A percentile compares a stretch with the other conserved stretches of the same genome.
Evolutionary conservation across 2,329 filamentous ascomycete genomes (phyloP).

Genomic region (Penicillium expansum): DNA sequence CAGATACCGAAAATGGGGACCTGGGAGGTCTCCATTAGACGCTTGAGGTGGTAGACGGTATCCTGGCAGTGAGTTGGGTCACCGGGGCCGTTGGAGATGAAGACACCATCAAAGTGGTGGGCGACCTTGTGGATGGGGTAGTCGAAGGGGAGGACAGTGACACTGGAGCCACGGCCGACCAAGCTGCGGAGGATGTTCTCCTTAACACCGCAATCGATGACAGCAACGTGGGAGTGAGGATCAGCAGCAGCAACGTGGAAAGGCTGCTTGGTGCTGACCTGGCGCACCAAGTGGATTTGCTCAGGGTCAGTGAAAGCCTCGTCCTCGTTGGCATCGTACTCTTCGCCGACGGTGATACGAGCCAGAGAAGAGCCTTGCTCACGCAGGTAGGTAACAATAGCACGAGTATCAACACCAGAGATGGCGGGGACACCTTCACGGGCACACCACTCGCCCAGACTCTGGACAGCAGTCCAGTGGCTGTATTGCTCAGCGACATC

Average conservation of each 20-base stretch:
- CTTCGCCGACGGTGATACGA: slow-evolving; percentile 89
- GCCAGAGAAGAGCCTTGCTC: slow-evolving; percentile 96
- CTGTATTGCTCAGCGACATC: slow-evolving; percentile 93
- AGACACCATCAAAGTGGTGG: slow-evolving; percentile 95
- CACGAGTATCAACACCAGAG: slow-evolving; percentile 93
- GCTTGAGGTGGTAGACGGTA: slow-evolving; percentile 87
- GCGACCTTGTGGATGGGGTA: slow-evolving; percentile 98
- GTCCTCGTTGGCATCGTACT: slow-evolving; percentile 97
- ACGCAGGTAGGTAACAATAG: slow-evolving; percentile 90
- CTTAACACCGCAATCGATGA: slow-evolving; percentile 98
- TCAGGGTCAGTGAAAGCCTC: slow-evolving; percentile 93
- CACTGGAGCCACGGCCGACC: slow-evolving; percentile 83
- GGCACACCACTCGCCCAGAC: slow-evolving; percentile 88
- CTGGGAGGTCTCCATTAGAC: slow-evolving; percentile 86
- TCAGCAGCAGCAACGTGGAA: slow-evolving; percentile 87
- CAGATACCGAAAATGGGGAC: slow-evolving; percentile 98
- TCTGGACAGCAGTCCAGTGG: slow-evolving; percentile 98
- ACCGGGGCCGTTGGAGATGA: slow-evolving; percentile 98
- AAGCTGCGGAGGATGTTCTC: slow-evolving; percentile 98
- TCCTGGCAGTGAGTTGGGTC: slow-evolving; percentile 96
- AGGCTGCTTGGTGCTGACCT: slow-evolving; percentile 95
- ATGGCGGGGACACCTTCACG: slow-evolving; percentile 95
- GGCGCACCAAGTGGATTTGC: slow-evolving; percentile 93
- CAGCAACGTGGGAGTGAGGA: slow-evolving; percentile 83
- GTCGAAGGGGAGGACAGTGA: slow-evolving; percentile 93